phyloP scores from a whole-genome alignment of 2,329 filamentous ascomycete species.

The Metarhizium humberi region DNA sequence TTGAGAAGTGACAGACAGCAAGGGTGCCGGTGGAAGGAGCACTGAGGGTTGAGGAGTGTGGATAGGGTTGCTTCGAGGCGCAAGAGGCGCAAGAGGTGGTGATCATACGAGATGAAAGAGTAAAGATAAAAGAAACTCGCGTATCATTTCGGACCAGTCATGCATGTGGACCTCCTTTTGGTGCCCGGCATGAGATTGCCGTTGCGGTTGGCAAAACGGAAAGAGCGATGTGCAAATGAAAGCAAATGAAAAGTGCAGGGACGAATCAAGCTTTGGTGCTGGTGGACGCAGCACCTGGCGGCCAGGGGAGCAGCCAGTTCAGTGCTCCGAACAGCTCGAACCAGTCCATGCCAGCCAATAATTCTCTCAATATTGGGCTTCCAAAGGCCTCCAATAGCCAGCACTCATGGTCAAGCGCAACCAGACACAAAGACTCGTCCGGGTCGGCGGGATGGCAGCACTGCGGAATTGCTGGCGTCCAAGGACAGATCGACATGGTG shows the following conservation, averaged over 20 bases:
- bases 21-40: not conserved
- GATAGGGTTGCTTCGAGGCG: not conserved
- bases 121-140: not conserved
- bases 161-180: not conserved
- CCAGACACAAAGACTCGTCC: not conserved
- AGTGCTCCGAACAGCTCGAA: not conserved
- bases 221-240: not conserved
- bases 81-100: not conserved
- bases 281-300: not conserved
- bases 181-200: not conserved
- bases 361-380: no score
- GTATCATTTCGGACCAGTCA: not conserved
- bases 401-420: not conserved
- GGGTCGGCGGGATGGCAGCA: no score
- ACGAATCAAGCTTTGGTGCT: not conserved
- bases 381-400: not conserved
- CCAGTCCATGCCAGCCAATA: not conserved
- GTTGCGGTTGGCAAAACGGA: not conserved
- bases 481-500: not conserved
- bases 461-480: not conserved
- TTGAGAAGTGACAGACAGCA: not conserved
- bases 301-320: not conserved
- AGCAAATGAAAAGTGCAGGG: not conserved
- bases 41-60: not conserved
- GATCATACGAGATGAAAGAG: not conserved